phyloP scores from a whole-genome alignment of 2,329 filamentous ascomycete species.

The Chalaropsis ovoidea region DNA sequence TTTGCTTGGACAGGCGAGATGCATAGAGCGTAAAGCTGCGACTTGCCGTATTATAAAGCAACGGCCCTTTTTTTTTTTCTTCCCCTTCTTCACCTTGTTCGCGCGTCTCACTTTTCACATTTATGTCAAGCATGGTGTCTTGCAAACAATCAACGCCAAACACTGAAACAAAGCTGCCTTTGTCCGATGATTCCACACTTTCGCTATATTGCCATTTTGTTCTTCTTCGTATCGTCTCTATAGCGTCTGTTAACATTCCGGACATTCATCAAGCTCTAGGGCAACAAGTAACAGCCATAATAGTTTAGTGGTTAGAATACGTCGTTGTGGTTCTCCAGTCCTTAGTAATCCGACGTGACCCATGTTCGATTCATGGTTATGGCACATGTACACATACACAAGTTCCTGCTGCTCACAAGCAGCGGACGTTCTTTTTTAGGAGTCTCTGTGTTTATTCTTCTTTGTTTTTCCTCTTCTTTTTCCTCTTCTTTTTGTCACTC shows the following conservation, averaged over 20 bases:
- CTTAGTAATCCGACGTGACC: constrained; percentile 21
- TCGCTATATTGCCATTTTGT: too few relatives aligned
- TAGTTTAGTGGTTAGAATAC: constrained; percentile 24
- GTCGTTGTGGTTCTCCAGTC: constrained; percentile 16
- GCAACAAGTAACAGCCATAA: not conserved
- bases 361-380: constrained; percentile 25
- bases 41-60: too few relatives aligned
- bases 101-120: too few relatives aligned
- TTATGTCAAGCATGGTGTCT: not conserved
- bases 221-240: not conserved
- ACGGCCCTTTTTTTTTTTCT: too few relatives aligned
- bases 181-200: too few relatives aligned
- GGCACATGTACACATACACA: constrained; percentile 1
- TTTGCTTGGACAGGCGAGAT: not conserved
- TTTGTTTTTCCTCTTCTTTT: too few relatives aligned
- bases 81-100: too few relatives aligned
- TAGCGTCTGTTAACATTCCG: not conserved
- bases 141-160: not conserved
- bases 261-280: too few relatives aligned
- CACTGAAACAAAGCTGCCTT: constrained; percentile 1
- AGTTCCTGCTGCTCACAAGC: too few relatives aligned
- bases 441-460: too few relatives aligned
- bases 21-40: not conserved
- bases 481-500: not conserved
- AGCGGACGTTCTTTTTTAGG: too few relatives aligned